Conservation (phyloP, 2,329 filamentous ascomycete genomes). For the Graphilbum sp. region DNA sequence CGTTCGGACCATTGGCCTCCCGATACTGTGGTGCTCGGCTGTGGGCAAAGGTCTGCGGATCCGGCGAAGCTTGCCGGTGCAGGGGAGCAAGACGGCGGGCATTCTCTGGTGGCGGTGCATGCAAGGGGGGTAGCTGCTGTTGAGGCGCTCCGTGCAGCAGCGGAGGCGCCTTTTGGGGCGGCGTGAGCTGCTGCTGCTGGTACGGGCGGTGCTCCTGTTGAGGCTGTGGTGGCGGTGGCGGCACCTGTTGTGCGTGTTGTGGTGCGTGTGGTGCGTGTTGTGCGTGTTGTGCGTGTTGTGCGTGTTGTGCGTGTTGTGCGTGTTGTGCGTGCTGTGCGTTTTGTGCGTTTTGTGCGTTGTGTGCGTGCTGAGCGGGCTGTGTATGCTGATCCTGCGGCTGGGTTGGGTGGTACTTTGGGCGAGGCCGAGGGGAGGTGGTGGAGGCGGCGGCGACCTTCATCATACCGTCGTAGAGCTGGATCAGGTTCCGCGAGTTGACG, state of each 20-base stretch:
- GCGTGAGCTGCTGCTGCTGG: background rate
- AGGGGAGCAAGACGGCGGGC: too few relatives aligned
- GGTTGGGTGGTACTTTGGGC: background rate
- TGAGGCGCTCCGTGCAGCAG: background rate
- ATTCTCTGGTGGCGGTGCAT: background rate
- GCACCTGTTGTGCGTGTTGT: too few relatives aligned
- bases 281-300: background rate
- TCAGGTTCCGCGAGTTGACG: slow-evolving; percentile 51
- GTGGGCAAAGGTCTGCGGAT: background rate
- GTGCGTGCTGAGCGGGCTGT: too few relatives aligned
- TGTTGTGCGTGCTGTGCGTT: too few relatives aligned
- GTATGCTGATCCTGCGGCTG: too few relatives aligned
- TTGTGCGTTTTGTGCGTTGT: too few relatives aligned
- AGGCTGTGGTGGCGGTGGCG: too few relatives aligned
- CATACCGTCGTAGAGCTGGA: slow-evolving; percentile 43
- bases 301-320: too few relatives aligned
- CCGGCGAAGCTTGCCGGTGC: background rate
- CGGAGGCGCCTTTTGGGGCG: background rate
- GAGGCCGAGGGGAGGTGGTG: slow-evolving; percentile 12
- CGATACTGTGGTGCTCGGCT: too few relatives aligned
- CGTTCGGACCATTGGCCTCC: too few relatives aligned
- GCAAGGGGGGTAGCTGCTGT: background rate
- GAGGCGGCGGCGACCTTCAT: slow-evolving; percentile 22
- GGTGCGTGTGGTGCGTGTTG: slow-evolving; percentile 16
- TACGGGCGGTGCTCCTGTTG: background rate